Evolutionary conservation across 495 filamentous ascomycete genomes (phyloP), one percentile per base, ranked within the genome.

Genomic region (Penicillium simplicissimum): DNA sequence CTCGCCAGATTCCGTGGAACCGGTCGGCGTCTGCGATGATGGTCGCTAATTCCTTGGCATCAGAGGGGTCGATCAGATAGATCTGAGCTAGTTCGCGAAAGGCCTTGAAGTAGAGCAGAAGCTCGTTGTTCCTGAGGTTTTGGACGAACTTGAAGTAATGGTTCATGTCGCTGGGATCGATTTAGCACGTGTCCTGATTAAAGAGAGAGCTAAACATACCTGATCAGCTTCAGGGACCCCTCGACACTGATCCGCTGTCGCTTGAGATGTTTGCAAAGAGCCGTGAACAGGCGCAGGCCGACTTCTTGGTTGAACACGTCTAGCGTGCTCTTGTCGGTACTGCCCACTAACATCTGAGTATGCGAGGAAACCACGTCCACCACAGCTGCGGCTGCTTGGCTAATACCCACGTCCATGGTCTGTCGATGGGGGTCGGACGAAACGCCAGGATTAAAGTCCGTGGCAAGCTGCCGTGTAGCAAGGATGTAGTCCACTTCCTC

Each of bases 291-390:
- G 17, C 96, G 88, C 40, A 98, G 81, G 1, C 95, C 96, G 31
- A 98, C 94, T 78, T 99, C 95, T 77, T 96, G 93, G 74, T 96
- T 97, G 79, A 99, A 99, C 19, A 98, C 95, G 68, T 99, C 95
- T 19, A 99, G 86, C 80, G 96, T 93, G 68, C 89, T 93, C 77
- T 98, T 98, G 71, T 99, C 95, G 3, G 93, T 97, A 71, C 90
- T 94, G 31, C 95, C 95, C 3, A 88, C 82, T 3, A 99, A 82
- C 89, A 99, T 94, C 63, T 84, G 87, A 3, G 93, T 97, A 71
- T 99, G 95, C 17, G 87, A 88, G 21, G 87, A 85, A 4, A 98
- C 89, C 17, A 97, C 85, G 40, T 91, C 86, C n/a, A 96, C 88
- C 17, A 98, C 84, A 25, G 88, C 84, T 45, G 75, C 78, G 6